Conservation (phyloP, 164 flowering plant genomes). For the Liriodendron chinense region DNA sequence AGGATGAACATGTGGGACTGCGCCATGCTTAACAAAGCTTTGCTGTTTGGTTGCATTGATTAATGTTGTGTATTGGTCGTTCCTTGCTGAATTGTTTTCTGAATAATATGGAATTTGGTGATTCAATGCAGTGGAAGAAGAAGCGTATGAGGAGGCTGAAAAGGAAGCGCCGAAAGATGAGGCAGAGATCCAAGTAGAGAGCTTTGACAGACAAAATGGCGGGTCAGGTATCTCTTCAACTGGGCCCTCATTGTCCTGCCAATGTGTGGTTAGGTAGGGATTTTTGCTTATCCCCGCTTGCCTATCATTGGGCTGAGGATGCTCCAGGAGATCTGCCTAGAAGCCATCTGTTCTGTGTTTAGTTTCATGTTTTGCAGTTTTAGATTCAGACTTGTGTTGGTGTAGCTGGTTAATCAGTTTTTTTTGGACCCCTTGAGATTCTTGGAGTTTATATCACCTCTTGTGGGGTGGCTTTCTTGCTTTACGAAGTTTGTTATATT, state of each 20-base stretch:
- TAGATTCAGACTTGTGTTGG: too few species aligned
- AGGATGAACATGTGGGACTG: too few species aligned
- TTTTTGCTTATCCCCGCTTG: not conserved
- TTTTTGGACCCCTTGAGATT: too few species aligned
- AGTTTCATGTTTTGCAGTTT: not conserved
- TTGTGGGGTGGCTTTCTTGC: too few species aligned
- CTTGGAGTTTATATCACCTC: too few species aligned
- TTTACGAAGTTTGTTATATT: too few species aligned
- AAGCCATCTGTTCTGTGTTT: not conserved
- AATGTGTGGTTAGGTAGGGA: not conserved
- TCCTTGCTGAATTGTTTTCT: not conserved
- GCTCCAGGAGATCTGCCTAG: not conserved
- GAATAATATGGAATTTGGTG: not conserved
- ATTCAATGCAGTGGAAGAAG: slow-evolving; percentile 33
- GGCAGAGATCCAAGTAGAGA: slow-evolving; percentile 36
- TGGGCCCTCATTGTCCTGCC: not conserved
- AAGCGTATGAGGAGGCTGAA: slow-evolving; percentile 38
- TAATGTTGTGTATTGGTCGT: not conserved
- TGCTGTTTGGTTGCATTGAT: not conserved
- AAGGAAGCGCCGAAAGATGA: slow-evolving; percentile 40
- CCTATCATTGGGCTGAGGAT: not conserved
- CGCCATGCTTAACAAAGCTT: not conserved
- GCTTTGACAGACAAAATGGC: not conserved
- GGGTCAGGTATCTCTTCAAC: not conserved
- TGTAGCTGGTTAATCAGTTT: too few species aligned